A percentile compares a stretch with the other conserved stretches of the same genome.
Evolutionary conservation across 1,284 basidiomycete species (phyloP).

Genomic region (Moniliella sp.): DNA sequence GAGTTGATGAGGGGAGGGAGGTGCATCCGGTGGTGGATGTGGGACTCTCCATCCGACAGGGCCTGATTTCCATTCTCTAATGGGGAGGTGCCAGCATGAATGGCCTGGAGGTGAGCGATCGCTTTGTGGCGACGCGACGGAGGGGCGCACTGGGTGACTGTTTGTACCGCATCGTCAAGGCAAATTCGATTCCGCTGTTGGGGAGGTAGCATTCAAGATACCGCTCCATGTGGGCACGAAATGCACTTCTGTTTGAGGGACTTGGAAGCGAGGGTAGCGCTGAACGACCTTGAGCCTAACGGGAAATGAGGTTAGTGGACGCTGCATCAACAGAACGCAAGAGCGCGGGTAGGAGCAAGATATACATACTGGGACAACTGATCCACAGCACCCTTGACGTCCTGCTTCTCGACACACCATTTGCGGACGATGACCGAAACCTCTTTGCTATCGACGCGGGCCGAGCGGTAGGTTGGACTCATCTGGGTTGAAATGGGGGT

Average conservation of each 20-base stretch:
- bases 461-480: constrained; percentile 25
- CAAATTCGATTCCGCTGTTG: constrained; percentile 28
- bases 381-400: constrained; percentile 17
- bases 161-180: constrained; percentile 23
- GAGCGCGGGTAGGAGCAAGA: too few relatives aligned
- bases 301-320: too few relatives aligned
- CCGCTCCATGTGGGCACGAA: constrained; percentile 22
- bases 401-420: constrained; percentile 18
- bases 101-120: not conserved
- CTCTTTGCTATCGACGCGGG: constrained; percentile 19
- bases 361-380: too few relatives aligned
- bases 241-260: too few relatives aligned
- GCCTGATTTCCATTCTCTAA: too few relatives aligned
- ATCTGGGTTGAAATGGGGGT: constrained; percentile 30
- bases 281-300: too few relatives aligned
- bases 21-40: too few relatives aligned
- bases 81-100: not conserved
- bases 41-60: too few relatives aligned
- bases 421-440: constrained; percentile 19
- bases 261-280: too few relatives aligned
- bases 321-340: too few relatives aligned
- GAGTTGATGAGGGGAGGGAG: too few relatives aligned
- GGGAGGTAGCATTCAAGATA: constrained; percentile 30
- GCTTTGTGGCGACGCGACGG: not conserved
- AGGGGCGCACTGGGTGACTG: constrained; percentile 1